Conservation (phyloP, 345 rosid species). For the Populus alba region DNA sequence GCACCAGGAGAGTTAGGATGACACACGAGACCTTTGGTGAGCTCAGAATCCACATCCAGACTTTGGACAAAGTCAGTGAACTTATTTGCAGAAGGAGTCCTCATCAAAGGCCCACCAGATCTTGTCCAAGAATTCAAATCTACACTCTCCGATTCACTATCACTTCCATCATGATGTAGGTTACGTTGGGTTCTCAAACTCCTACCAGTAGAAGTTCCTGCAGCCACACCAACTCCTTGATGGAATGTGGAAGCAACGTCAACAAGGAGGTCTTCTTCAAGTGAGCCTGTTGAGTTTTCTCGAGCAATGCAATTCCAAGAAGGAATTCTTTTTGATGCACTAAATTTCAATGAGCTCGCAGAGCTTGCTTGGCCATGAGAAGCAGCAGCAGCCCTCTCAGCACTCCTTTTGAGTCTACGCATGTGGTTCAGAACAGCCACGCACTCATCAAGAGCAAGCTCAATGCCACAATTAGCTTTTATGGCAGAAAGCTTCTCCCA, state of each 20-base stretch:
- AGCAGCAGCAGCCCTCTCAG: slow-evolving; percentile 84
- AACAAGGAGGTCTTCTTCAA: slow-evolving; percentile 57
- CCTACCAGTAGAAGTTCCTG: slow-evolving; percentile 40
- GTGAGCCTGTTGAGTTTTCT: slow-evolving; percentile 93
- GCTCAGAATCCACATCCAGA: slow-evolving; percentile 58
- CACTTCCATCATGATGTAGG: slow-evolving; percentile 66
- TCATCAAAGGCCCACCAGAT: slow-evolving; percentile 96
- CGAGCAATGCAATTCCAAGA: slow-evolving; percentile 96
- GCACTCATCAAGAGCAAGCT: slow-evolving; percentile 96
- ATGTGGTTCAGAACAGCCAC: slow-evolving; percentile 94
- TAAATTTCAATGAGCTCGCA: slow-evolving; percentile 47
- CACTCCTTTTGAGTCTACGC: slow-evolving; percentile 89
- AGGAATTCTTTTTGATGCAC: slow-evolving; percentile 86
- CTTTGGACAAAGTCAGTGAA: slow-evolving; percentile 74
- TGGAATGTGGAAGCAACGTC: slow-evolving; percentile 46
- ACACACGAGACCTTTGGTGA: slow-evolving; percentile 43
- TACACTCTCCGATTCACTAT: slow-evolving; percentile 71
- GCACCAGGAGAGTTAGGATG: slow-evolving; percentile 43
- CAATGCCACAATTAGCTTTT: slow-evolving; percentile 92
- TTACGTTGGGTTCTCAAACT: slow-evolving; percentile 37
- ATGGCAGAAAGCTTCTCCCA: slow-evolving; percentile 99
- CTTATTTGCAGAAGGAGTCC: slow-evolving; percentile 81
- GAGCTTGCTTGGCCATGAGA: slow-evolving; percentile 55
- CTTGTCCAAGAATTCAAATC: slow-evolving; percentile 90
- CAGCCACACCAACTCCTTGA: slow-evolving; percentile 42